Base-by-base conservation (phyloP, 495 filamentous ascomycete species). In the Acidiella bohemica region DNA sequence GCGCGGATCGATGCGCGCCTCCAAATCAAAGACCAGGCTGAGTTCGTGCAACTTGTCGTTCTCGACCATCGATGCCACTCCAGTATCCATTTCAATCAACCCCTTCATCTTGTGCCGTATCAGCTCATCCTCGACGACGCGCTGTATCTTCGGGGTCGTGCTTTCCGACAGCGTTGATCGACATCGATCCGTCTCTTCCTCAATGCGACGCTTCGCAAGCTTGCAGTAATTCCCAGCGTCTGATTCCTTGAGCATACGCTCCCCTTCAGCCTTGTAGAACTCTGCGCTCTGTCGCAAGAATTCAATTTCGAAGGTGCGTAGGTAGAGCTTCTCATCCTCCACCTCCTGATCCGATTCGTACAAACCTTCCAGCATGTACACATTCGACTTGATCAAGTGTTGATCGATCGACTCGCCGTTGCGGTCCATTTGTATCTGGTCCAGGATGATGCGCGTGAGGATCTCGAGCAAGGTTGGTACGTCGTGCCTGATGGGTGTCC, bases 401-500 rank as follows among this genome's bases (percentile, higher is more conserved):
- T 80, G 80, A 56, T 96, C 79, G 44, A 96, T 86, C 8, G 85
- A 75, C 46, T 96, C 85, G 10, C 87, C 92, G 28, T 83, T 79
- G 20, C 92, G 67, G 53, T 95, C 90, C 71, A 94, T 80, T 33
- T 81, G 78, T 41, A 99, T 80, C 66, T 93, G 81, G 47, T 93
- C 86, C 0, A 96, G 67, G 23, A 94, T 70, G 4, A 93, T 83
- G 4, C 75, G 75, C 48, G 79, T 83, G 18, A 96, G 66, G 12
- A 93, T 66, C 28, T 75, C 67, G 23, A 77, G 76, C 2, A 90
- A 70, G 0, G 53, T 61, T 1, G 59, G 46, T 21, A 68, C 60
- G 12, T 70, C 62, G 7, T 67, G 56, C 0, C 66, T 25, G 3
- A 49, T 14, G 6, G 24, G 55, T 9, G 73, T 66, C 3, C 70